Conservation (phyloP, 768 basidiomycete species). For the Russula foetens region DNA sequence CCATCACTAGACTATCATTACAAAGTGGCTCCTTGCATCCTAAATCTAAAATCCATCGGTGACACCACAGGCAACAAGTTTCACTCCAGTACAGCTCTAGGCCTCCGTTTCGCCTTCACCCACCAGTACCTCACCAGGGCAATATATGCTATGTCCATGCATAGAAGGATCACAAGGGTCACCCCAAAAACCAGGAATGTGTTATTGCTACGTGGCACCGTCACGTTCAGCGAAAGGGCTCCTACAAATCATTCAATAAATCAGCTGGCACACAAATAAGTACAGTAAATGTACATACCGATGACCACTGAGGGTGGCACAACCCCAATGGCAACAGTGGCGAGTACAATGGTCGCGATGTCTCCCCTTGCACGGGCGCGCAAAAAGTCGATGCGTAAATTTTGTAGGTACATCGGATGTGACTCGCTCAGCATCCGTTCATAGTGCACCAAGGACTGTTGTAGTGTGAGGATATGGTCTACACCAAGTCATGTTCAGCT, state of each 20-base stretch:
- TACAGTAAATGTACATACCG: conserved; percentile 33
- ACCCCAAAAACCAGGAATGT: conserved; percentile 48
- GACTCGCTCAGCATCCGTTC: conserved; percentile 85
- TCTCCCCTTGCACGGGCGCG: conserved; percentile 56
- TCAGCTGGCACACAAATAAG: not conserved
- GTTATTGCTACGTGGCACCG: conserved; percentile 46
- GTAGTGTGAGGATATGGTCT: conserved; percentile 89
- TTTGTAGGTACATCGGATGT: conserved; percentile 77
- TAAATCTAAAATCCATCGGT: not conserved
- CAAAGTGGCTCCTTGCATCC: not conserved
- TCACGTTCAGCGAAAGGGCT: conserved; percentile 57
- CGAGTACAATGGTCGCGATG: conserved; percentile 56
- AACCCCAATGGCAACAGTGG: conserved; percentile 57
- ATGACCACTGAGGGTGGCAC: conserved; percentile 54
- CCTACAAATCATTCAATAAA: conserved; percentile 34
- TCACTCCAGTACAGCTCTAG: not conserved
- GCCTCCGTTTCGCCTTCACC: conserved; percentile 40
- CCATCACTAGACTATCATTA: not conserved
- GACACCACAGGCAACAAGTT: not conserved
- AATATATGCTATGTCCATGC: conserved; percentile 40
- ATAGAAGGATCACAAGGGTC: conserved; percentile 38
- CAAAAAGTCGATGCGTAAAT: conserved; percentile 56
- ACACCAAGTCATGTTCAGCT: not conserved
- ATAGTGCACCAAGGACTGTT: conserved; percentile 77
- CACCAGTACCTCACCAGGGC: conserved; percentile 56